Conservation (phyloP, 208 protist genomes). For the Crithidia expoeki region DNA sequence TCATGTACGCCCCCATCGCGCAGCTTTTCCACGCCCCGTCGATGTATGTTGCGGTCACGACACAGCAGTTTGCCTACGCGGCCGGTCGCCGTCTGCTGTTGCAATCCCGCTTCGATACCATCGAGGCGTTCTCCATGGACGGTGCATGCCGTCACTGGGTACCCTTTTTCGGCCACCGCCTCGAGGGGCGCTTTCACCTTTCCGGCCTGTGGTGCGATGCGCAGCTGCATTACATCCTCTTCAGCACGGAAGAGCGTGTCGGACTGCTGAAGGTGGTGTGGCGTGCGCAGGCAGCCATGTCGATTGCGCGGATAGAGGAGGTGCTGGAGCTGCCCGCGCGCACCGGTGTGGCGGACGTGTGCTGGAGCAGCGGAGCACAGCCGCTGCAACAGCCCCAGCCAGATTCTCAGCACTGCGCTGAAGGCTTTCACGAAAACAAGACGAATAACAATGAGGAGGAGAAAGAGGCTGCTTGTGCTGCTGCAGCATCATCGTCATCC, state of each 20-base stretch:
- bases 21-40: slow-evolving; percentile 72
- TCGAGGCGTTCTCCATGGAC: slow-evolving; percentile 79
- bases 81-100: slow-evolving; percentile 59
- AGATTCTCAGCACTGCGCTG: too few species aligned
- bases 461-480: not conserved
- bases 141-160: slow-evolving; percentile 50
- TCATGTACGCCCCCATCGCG: slow-evolving; percentile 65
- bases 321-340: slow-evolving; percentile 57
- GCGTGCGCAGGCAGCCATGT: slow-evolving; percentile 48
- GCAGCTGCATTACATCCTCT: slow-evolving; percentile 62
- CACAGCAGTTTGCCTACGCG: slow-evolving; percentile 76
- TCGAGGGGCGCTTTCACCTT: slow-evolving; percentile 74
- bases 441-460: too few species aligned
- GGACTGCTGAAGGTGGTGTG: slow-evolving; percentile 61
- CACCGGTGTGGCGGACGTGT: slow-evolving; percentile 66
- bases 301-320: slow-evolving; percentile 57
- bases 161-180: slow-evolving; percentile 73
- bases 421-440: too few species aligned
- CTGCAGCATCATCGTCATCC: not conserved
- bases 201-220: slow-evolving; percentile 74
- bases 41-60: slow-evolving; percentile 72
- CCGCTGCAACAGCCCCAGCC: too few species aligned
- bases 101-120: slow-evolving; percentile 67
- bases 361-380: slow-evolving; percentile 36
- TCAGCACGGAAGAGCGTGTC: slow-evolving; percentile 82